Evolutionary conservation across 2,329 filamentous ascomycete species (phyloP).

Genomic region (Clonostachys byssicola): DNA sequence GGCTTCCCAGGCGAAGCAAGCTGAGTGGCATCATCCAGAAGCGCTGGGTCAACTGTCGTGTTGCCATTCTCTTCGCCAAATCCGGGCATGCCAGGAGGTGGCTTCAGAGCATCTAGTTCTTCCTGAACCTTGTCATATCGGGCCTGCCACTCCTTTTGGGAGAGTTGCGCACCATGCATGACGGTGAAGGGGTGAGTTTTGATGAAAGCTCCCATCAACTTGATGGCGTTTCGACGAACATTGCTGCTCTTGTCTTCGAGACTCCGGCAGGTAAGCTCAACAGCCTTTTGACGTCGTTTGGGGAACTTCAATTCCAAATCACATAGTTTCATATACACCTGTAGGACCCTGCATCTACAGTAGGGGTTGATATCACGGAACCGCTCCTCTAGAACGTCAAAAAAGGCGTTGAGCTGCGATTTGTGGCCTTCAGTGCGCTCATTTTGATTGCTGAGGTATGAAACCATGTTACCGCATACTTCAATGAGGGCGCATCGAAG

Average conservation of each 20-base stretch:
- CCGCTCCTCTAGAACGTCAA: constrained; percentile 91
- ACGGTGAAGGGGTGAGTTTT: constrained; percentile 93
- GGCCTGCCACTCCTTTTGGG: constrained; percentile 79
- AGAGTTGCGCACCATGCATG: constrained; percentile 84
- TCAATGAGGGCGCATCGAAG: constrained; percentile 92
- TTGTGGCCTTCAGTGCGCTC: constrained; percentile 91
- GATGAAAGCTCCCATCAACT: constrained; percentile 80
- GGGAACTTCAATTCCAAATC: constrained; percentile 96
- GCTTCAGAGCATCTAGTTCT: constrained; percentile 77
- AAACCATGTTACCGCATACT: constrained; percentile 93
- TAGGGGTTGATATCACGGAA: constrained; percentile 97
- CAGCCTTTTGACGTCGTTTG: constrained; percentile 81
- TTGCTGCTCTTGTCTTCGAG: constrained; percentile 98
- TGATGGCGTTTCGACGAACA: constrained; percentile 91
- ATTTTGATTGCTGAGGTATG: constrained; percentile 84
- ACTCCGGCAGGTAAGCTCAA: constrained; percentile 83
- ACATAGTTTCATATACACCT: constrained; percentile 88
- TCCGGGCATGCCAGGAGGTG: constrained; percentile 65
- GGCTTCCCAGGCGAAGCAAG: constrained; percentile 66
- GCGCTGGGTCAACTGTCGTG: constrained; percentile 66
- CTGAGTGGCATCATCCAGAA: constrained; percentile 87
- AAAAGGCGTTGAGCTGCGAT: constrained; percentile 93
- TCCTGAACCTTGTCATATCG: constrained; percentile 78
- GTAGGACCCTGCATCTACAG: constrained; percentile 84
- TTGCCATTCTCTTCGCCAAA: constrained; percentile 49